A percentile compares a stretch with the other conserved stretches of the same genome.
Conservation (phyloP, 345 rosid genomes). For the Eutrema heterophyllum region DNA sequence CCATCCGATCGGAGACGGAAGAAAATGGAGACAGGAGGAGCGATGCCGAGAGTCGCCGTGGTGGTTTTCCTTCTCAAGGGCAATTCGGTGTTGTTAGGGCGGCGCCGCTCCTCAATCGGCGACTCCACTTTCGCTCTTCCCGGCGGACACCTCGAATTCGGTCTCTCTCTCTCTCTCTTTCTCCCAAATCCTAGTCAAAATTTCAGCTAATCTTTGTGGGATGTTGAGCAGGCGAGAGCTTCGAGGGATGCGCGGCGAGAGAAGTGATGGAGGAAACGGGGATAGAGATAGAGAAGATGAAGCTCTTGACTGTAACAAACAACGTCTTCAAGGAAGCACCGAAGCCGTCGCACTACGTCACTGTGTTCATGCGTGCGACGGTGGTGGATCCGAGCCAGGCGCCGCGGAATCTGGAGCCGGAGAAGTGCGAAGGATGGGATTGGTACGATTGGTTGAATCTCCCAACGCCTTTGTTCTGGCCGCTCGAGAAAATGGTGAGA, state of each 20-base stretch:
- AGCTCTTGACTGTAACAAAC: conserved; percentile 62
- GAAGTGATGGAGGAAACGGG: conserved; percentile 87
- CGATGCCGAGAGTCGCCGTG: conserved; percentile 65
- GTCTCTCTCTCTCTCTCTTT: conserved; percentile 34
- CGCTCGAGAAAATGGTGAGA: conserved; percentile 57
- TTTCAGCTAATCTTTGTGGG: neutral
- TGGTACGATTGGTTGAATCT: conserved; percentile 75
- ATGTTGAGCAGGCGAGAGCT: conserved; percentile 60
- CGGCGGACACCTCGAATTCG: conserved; percentile 96
- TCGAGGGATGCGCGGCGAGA: conserved; percentile 74
- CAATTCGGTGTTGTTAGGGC: conserved; percentile 59
- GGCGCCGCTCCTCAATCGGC: conserved; percentile 63
- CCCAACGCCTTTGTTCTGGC: conserved; percentile 71
- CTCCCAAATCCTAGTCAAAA: neutral
- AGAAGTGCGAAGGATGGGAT: conserved; percentile 74
- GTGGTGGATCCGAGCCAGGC: conserved; percentile 41
- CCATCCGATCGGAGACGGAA: neutral
- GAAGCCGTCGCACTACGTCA: conserved; percentile 66
- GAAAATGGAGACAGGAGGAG: conserved; percentile 12
- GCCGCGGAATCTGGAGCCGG: conserved; percentile 59
- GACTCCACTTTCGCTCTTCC: conserved; percentile 82
- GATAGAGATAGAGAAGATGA: conserved; percentile 40
- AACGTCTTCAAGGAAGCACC: conserved; percentile 48
- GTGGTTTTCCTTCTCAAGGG: conserved; percentile 64
- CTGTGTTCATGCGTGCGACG: conserved; percentile 49